These are phyloP conservation scores for Lentinula aciculospora DNA, from an alignment of 768 basidiomycete species.

Conservation along the genomic window DNA sequence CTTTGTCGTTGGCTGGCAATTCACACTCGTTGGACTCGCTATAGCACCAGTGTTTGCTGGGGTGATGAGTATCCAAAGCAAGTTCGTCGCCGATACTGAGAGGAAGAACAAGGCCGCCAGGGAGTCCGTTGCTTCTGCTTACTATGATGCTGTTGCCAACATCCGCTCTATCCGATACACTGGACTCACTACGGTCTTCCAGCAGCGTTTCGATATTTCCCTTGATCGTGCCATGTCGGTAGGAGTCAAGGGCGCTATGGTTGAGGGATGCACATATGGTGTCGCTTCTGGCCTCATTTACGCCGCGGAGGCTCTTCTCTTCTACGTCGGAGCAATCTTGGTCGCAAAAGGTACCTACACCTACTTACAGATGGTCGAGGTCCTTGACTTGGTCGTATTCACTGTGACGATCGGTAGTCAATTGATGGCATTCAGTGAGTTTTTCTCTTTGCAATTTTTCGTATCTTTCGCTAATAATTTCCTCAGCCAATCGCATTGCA, in stretches of 20 bases:
- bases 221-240: slow-evolving; percentile 53
- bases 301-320: slow-evolving; percentile 83
- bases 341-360: slow-evolving; percentile 76
- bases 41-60: slow-evolving; percentile 80
- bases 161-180: slow-evolving; percentile 85
- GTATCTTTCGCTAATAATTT: background rate
- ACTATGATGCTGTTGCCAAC: slow-evolving; percentile 85
- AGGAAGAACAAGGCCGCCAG: slow-evolving; percentile 77
- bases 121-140: slow-evolving; percentile 78
- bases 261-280: slow-evolving; percentile 81
- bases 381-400: slow-evolving; percentile 89
- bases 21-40: slow-evolving; percentile 86
- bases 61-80: slow-evolving; percentile 69
- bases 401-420: slow-evolving; percentile 88
- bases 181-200: slow-evolving; percentile 73
- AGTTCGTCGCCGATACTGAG: slow-evolving; percentile 69
- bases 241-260: slow-evolving; percentile 79
- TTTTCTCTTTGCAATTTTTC: slow-evolving; percentile 7
- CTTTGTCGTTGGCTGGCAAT: slow-evolving; percentile 81
- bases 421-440: slow-evolving; percentile 88
- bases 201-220: slow-evolving; percentile 60
- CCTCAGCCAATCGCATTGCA: slow-evolving; percentile 67
- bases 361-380: slow-evolving; percentile 86
- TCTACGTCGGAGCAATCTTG: slow-evolving; percentile 87
- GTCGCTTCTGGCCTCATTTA: slow-evolving; percentile 82